These are phyloP conservation scores for Neurospora sp. DNA, from an alignment of 495 filamentous ascomycete genomes.

Conservation along the genomic window DNA sequence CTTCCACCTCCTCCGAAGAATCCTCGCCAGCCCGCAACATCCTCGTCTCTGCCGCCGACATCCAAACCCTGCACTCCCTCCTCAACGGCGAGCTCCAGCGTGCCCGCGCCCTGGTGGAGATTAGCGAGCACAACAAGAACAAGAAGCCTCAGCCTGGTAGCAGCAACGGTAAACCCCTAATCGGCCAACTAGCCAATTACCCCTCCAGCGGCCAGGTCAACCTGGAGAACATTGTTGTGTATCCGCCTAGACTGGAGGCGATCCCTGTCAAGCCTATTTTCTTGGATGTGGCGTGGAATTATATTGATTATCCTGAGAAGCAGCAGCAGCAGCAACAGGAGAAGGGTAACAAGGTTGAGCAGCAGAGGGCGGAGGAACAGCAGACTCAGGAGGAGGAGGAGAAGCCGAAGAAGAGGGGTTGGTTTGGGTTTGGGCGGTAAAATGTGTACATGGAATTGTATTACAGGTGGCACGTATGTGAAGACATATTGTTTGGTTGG, in stretches of 20 bases:
- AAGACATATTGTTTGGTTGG: neutral
- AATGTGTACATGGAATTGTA: too few species aligned
- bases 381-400: conserved; percentile 25
- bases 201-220: conserved; percentile 50
- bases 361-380: conserved; percentile 18
- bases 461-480: too few species aligned
- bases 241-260: conserved; percentile 71
- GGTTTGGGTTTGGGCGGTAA: conserved; percentile 76
- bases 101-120: conserved; percentile 71
- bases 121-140: conserved; percentile 48
- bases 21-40: conserved; percentile 32
- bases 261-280: conserved; percentile 94
- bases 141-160: conserved; percentile 3
- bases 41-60: conserved; percentile 49
- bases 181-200: conserved; percentile 67
- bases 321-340: conserved; percentile 12
- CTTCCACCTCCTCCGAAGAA: conserved; percentile 21
- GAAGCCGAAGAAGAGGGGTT: conserved; percentile 62
- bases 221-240: conserved; percentile 70
- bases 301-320: conserved; percentile 80
- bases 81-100: conserved; percentile 61
- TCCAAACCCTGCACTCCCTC: conserved; percentile 44
- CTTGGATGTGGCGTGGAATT: conserved; percentile 96
- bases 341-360: conserved; percentile 8
- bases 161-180: conserved; percentile 35